A percentile compares a stretch with the other conserved stretches of the same genome.
These are phyloP conservation scores for Penicillium digitatum DNA, from an alignment of 2,329 filamentous ascomycete species.

Conservation along the genomic window DNA sequence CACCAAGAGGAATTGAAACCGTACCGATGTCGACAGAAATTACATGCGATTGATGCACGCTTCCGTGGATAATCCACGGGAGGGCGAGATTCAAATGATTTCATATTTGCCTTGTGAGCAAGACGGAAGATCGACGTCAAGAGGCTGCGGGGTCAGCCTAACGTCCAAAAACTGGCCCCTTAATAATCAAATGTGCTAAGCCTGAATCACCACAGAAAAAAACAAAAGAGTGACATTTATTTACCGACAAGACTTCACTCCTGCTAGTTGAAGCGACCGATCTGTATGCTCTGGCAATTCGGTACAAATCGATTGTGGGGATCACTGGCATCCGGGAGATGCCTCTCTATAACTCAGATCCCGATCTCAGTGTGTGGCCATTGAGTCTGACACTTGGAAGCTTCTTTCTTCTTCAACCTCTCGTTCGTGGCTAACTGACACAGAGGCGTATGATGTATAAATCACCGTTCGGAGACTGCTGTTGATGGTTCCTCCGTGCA, in stretches of 20 bases:
- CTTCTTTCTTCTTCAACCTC: slow-evolving; percentile 10
- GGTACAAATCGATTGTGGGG: slow-evolving; percentile 3
- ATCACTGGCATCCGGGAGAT: not conserved
- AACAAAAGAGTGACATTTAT: not conserved
- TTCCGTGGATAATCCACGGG: slow-evolving; percentile 17
- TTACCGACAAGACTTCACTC: not conserved
- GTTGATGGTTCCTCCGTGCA: slow-evolving; percentile 16
- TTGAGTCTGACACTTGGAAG: slow-evolving; percentile 9
- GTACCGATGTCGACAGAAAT: slow-evolving; percentile 20
- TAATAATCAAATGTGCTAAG: slow-evolving; percentile 6
- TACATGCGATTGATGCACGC: slow-evolving; percentile 18
- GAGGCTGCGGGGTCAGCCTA: slow-evolving; percentile 7
- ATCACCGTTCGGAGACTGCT: slow-evolving; percentile 22
- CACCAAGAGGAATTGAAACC: not conserved
- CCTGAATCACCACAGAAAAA: too few species aligned
- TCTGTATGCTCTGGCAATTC: slow-evolving; percentile 1
- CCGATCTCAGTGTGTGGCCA: too few species aligned
- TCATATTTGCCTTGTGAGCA: slow-evolving; percentile 6
- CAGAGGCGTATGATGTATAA: slow-evolving; percentile 20
- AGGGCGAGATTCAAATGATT: slow-evolving; percentile 4
- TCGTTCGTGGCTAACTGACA: not conserved
- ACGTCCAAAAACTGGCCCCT: not conserved
- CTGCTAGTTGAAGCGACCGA: slow-evolving; percentile 1
- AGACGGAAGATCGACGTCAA: slow-evolving; percentile 2
- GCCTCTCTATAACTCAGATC: too few species aligned